Conservation (phyloP, 1,284 basidiomycete species). For the Wallemia hederae region DNA sequence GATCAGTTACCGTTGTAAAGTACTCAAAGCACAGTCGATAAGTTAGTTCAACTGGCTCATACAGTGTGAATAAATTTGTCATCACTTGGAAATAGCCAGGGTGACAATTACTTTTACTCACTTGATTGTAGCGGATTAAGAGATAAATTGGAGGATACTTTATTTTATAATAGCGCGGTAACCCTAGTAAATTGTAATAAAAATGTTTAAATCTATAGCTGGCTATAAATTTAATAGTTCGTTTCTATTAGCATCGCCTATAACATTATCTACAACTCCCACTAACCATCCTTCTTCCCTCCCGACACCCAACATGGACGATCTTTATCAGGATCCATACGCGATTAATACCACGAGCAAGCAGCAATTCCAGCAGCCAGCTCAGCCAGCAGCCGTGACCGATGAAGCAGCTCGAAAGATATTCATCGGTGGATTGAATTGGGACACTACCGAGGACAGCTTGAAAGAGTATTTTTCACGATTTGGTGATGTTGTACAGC, state of each 20-base stretch:
- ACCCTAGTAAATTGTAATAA: not conserved
- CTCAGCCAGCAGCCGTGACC: not conserved
- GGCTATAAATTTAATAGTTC: not conserved
- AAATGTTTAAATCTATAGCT: not conserved
- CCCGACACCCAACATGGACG: too few relatives aligned
- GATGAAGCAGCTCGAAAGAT: conserved; percentile 40
- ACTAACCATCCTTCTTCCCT: too few relatives aligned
- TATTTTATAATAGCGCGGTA: not conserved
- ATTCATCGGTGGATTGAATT: conserved; percentile 88
- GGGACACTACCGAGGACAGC: conserved; percentile 82
- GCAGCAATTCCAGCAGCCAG: not conserved
- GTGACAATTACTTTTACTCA: too few relatives aligned
- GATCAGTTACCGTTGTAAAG: not conserved
- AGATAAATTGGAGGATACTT: too few relatives aligned
- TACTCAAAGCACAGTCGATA: not conserved
- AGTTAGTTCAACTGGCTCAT: not conserved
- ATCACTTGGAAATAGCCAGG: too few relatives aligned
- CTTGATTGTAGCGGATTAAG: too few relatives aligned
- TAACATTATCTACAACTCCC: too few relatives aligned
- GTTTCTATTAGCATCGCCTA: too few relatives aligned
- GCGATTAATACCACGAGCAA: not conserved
- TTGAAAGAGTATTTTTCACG: conserved; percentile 60
- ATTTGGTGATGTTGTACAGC: conserved; percentile 69
- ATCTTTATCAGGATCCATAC: too few relatives aligned
- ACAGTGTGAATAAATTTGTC: not conserved